phyloP scores from a whole-genome alignment of 2,329 filamentous ascomycete species.

The Orbilia blumenaviensis region DNA sequence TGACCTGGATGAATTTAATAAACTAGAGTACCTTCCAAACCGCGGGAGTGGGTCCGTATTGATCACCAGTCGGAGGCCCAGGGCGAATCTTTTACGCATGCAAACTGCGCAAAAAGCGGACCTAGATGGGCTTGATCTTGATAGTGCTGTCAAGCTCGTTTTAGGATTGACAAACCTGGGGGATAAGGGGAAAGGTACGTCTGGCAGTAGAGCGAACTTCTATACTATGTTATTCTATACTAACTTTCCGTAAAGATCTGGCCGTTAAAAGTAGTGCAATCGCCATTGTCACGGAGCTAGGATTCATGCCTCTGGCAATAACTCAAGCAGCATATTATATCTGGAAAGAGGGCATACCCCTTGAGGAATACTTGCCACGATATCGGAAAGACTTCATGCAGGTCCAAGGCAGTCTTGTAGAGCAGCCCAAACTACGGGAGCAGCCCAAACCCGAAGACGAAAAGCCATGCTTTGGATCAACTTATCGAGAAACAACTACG shows the following conservation, averaged over 20 bases:
- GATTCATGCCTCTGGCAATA: slow-evolving; percentile 28
- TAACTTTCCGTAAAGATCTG: not conserved
- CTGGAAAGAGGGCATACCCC: not conserved
- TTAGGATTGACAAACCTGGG: not conserved
- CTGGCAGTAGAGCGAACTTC: not conserved
- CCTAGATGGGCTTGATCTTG: not conserved
- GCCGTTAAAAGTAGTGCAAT: not conserved
- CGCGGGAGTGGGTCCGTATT: not conserved
- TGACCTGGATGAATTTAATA: not conserved
- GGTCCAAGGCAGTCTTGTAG: not conserved
- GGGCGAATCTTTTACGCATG: not conserved
- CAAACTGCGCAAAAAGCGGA: not conserved
- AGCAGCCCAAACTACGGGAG: too few relatives aligned
- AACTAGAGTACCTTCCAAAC: not conserved
- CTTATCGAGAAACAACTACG: slow-evolving; percentile 34
- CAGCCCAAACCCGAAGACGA: not conserved
- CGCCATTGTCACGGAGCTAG: slow-evolving; percentile 28
- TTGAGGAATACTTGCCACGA: not conserved
- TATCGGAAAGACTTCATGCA: slow-evolving; percentile 44
- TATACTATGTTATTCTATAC: too few relatives aligned
- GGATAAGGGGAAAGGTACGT: not conserved
- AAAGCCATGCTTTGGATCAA: too few relatives aligned
- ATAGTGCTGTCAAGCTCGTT: not conserved
- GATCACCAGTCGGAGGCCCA: not conserved
- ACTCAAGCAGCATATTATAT: slow-evolving; percentile 33